A percentile compares a stretch with the other conserved stretches of the same genome.
Evolutionary conservation across 345 rosid species (phyloP).

Genomic region (Arabis hirsuta): DNA sequence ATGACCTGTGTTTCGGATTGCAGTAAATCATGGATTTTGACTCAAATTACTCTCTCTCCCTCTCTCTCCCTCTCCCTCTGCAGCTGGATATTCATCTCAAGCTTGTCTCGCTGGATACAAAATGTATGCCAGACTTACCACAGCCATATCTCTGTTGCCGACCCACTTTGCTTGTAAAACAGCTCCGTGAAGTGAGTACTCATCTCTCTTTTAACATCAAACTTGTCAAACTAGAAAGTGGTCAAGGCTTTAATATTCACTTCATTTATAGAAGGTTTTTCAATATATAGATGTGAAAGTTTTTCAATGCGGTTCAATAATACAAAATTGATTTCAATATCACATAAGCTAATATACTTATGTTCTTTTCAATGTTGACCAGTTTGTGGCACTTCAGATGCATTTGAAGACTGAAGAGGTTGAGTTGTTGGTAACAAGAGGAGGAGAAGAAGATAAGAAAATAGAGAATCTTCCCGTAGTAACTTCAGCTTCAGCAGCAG

Average conservation of each 20-base stretch:
- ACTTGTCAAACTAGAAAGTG: constrained; percentile 17
- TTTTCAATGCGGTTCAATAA: background rate
- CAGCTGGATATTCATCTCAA: constrained; percentile 75
- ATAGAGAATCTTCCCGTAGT: constrained; percentile 26
- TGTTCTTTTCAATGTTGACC: constrained; percentile 31
- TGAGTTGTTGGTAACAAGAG: constrained; percentile 61
- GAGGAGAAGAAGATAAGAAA: constrained; percentile 38
- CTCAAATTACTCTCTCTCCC: constrained; percentile 1
- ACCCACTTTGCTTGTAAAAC: constrained; percentile 69
- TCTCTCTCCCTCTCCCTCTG: constrained; percentile 32
- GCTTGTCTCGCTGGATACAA: constrained; percentile 74
- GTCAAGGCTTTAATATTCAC: background rate
- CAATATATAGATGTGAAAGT: background rate
- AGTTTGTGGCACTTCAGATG: constrained; percentile 79
- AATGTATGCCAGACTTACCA: constrained; percentile 62
- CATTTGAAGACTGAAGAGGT: constrained; percentile 70
- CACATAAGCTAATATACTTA: constrained; percentile 19
- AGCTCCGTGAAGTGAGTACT: constrained; percentile 77
- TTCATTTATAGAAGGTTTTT: constrained; percentile 12
- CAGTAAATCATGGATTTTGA: constrained; percentile 5
- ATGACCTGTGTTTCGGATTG: background rate
- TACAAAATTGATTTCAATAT: background rate
- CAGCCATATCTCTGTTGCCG: constrained; percentile 80
- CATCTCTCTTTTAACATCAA: constrained; percentile 41
- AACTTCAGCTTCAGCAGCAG: constrained; percentile 35